Evolutionary conservation across 495 filamentous ascomycete genomes (phyloP), one percentile per base, ranked within the genome.

Genomic region (Articulospora tetracladia): DNA sequence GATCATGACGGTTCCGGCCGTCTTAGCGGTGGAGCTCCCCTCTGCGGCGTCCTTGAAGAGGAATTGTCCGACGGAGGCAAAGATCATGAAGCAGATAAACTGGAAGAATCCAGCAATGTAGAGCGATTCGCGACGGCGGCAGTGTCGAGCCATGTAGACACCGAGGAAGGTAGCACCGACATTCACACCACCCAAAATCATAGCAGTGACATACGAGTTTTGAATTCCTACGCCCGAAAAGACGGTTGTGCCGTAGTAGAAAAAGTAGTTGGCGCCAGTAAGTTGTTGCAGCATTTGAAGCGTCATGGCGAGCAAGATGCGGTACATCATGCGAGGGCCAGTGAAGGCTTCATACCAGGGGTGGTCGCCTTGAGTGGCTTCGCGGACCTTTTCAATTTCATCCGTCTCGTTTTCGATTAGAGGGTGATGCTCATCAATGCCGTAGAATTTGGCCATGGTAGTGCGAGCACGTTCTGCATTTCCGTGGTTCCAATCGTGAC

Each of bases 401-500:
- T 77, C 71, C 62, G 92, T 84, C 71, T 96, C 89, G 62, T 82
- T 77, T 54, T 79, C 77, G 55, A 94, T 85, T 51, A 83, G 74
- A n/a, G 77, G 79, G 67, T 91, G 86, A 61, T 84, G 78, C 62
- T 76, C 72, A 27, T 83, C 74, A 6, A 93, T 83, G 59, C 90
- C 89, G 57, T 91, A 89, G 32, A 90, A 79, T 59, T 84, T 82
- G 17, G 84, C 79, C 73, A 96, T 90, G 49, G 89, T 91, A 1
- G 73, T 65, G 27, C 83, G 81, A 19, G 90, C 88, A 55, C 84
- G 83, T 10, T 85, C 85, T 36, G 78, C 67, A 46, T 79, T 81
- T 41, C 87, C 86, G 47, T 78, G 72, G 50, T 85, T 82, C 74
- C 87, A 89, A 59, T 85, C 83, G 68, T 74, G 85, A 63, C 86